Evolutionary conservation across 2,329 filamentous ascomycete genomes (phyloP).

Genomic region (Aureobasidium sp.): DNA sequence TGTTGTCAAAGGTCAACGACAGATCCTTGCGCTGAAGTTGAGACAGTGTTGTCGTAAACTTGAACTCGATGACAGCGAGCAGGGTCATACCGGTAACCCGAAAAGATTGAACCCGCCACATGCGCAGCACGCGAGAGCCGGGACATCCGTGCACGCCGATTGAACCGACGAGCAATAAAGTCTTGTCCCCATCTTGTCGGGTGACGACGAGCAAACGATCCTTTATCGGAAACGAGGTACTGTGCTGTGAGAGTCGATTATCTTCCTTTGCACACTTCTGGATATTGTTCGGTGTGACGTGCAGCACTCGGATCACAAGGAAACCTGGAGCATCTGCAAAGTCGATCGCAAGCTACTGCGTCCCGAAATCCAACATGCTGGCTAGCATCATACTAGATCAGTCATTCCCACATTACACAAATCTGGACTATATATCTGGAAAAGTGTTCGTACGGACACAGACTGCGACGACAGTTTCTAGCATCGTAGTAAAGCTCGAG

Average conservation of each 20-base stretch:
- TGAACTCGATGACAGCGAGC: background rate
- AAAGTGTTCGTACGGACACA: slow-evolving; percentile 36
- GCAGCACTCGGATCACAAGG: background rate
- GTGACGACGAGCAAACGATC: slow-evolving; percentile 1
- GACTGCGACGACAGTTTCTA: slow-evolving; percentile 37
- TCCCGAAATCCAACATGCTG: slow-evolving; percentile 16
- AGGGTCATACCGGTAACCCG: background rate
- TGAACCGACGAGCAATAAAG: background rate
- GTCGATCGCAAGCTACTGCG: background rate
- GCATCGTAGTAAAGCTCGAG: slow-evolving; percentile 72
- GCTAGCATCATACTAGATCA: slow-evolving; percentile 27
- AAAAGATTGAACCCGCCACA: background rate
- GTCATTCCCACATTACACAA: slow-evolving; percentile 43
- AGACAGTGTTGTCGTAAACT: background rate
- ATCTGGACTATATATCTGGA: slow-evolving; percentile 65
- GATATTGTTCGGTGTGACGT: background rate
- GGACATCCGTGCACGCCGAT: slow-evolving; percentile 1
- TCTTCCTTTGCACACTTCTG: background rate
- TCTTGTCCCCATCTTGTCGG: slow-evolving; percentile 2
- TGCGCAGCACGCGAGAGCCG: background rate
- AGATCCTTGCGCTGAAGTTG: too few species aligned
- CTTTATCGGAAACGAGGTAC: background rate
- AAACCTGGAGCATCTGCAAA: background rate
- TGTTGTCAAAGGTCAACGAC: background rate
- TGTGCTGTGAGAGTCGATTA: background rate